Percentiles rank a stretch among this genome's conserved stretches.
Conservation (phyloP, 169 alveolate species). For the Blepharisma undulans region DNA sequence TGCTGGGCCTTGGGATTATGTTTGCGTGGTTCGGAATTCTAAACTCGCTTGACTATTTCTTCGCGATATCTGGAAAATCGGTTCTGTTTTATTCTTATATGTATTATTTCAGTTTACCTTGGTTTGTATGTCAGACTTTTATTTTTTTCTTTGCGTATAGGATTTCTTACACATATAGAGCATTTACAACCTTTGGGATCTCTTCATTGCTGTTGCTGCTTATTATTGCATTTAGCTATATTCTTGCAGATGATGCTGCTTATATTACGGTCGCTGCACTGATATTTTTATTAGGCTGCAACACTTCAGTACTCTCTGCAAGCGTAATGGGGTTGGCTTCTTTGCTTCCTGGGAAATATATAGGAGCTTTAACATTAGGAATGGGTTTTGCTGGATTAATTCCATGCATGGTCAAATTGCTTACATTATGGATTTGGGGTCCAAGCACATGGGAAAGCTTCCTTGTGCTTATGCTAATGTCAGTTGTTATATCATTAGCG, state of each 20-base stretch:
- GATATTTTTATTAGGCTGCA: background rate
- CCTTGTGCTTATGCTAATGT: background rate
- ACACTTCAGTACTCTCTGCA: background rate
- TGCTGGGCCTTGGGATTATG: background rate
- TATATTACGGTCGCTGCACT: background rate
- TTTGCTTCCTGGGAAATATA: background rate
- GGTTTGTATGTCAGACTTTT: background rate
- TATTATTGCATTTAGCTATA: background rate
- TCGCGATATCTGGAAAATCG: background rate
- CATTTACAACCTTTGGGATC: background rate
- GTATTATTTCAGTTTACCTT: background rate
- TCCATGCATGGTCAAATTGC: background rate
- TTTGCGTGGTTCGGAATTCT: background rate
- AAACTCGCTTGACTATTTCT: background rate
- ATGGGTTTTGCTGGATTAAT: background rate
- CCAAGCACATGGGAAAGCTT: background rate
- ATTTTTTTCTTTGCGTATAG: slow-evolving; percentile 2
- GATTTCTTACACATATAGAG: background rate
- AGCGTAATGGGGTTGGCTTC: background rate
- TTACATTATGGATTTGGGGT: background rate
- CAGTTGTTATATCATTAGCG: background rate
- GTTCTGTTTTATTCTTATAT: background rate
- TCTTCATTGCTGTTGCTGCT: background rate
- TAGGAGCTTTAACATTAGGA: slow-evolving; percentile 5
- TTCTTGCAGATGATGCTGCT: background rate